phyloP scores from a whole-genome alignment of 2,329 filamentous ascomycete genomes.

The Colletotrichum spaethianum region DNA sequence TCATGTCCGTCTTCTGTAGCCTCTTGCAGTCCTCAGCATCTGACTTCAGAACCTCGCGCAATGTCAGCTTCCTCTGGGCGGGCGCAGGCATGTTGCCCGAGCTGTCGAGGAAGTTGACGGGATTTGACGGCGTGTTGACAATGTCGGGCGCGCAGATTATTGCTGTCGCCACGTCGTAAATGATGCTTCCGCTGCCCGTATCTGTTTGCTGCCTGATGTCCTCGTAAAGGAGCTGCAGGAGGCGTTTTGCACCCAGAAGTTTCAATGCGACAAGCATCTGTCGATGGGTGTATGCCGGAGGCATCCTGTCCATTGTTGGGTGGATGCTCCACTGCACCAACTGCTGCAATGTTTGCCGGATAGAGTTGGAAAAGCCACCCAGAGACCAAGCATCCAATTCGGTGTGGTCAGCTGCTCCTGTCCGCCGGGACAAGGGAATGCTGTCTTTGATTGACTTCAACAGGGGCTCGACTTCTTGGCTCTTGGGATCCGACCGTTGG shows the following conservation, averaged over 20 bases:
- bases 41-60: slow-evolving; percentile 72
- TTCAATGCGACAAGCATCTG: slow-evolving; percentile 74
- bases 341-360: slow-evolving; percentile 73
- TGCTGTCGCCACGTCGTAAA: slow-evolving; percentile 78
- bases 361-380: slow-evolving; percentile 69
- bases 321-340: slow-evolving; percentile 78
- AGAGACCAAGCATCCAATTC: slow-evolving; percentile 79
- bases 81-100: slow-evolving; percentile 53
- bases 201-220: slow-evolving; percentile 76
- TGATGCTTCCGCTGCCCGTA: slow-evolving; percentile 70
- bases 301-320: slow-evolving; percentile 67
- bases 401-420: slow-evolving; percentile 72
- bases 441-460: slow-evolving; percentile 74
- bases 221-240: slow-evolving; percentile 75
- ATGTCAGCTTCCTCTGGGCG: slow-evolving; percentile 65
- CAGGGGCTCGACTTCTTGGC: slow-evolving; percentile 79
- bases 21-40: slow-evolving; percentile 71
- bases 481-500: slow-evolving; percentile 76
- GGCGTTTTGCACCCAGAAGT: slow-evolving; percentile 72
- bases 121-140: slow-evolving; percentile 57
- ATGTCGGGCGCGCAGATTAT: slow-evolving; percentile 78
- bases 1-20: slow-evolving; percentile 69
- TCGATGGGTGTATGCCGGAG: slow-evolving; percentile 79
- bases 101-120: slow-evolving; percentile 52
- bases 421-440: slow-evolving; percentile 72